Conservation (phyloP, 768 basidiomycete species). For the Phylloporus sp. region DNA sequence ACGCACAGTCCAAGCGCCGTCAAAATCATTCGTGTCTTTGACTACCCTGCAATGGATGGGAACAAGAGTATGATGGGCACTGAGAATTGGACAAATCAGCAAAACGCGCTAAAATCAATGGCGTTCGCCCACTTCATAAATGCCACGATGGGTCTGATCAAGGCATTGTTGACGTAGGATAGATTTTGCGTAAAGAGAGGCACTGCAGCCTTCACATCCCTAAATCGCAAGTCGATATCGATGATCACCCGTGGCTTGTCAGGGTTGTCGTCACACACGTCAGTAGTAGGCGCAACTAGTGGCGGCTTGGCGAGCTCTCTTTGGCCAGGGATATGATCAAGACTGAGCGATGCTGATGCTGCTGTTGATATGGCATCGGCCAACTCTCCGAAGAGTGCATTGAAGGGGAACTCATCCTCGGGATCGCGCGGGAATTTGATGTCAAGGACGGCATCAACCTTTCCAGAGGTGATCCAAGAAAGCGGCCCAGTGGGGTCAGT, state of each 20-base stretch:
- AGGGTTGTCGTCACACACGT: conserved; percentile 23
- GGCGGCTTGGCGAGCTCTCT: conserved; percentile 84
- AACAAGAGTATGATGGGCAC: conserved; percentile 88
- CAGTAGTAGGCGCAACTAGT: conserved; percentile 62
- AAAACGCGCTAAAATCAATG: neutral
- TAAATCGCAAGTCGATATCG: conserved; percentile 91
- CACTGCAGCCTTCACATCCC: conserved; percentile 92
- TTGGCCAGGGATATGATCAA: conserved; percentile 82
- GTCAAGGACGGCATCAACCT: conserved; percentile 94
- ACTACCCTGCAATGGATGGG: conserved; percentile 91
- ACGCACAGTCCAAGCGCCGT: conserved; percentile 94
- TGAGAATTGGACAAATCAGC: conserved; percentile 30
- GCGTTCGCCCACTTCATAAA: conserved; percentile 83
- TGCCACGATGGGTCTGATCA: conserved; percentile 93
- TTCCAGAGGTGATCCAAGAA: conserved; percentile 97
- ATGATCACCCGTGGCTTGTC: conserved; percentile 59
- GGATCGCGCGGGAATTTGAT: conserved; percentile 92
- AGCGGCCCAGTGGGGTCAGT: conserved; percentile 79
- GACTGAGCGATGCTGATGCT: conserved; percentile 42
- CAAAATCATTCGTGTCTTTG: conserved; percentile 82
- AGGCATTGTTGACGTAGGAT: conserved; percentile 87
- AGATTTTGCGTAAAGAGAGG: conserved; percentile 88
- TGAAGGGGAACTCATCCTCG: conserved; percentile 64
- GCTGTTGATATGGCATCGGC: conserved; percentile 80
- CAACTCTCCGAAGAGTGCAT: conserved; percentile 84